Conservation (phyloP, 169 alveolate genomes). For the Plasmodium reichenowi region DNA sequence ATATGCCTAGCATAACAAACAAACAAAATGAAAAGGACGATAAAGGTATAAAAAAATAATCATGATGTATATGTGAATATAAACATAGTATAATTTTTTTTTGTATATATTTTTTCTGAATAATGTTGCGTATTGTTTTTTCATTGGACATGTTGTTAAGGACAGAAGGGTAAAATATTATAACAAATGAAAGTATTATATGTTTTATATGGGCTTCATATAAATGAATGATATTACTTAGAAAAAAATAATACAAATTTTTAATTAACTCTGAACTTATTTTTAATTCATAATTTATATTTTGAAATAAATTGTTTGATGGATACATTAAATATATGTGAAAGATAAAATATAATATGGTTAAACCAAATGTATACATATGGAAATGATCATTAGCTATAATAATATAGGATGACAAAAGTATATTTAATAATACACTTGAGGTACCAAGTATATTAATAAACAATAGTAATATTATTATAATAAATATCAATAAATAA, state of each 20-base stretch:
- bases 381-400: slow-evolving; percentile 26
- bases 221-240: slow-evolving; percentile 20
- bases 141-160: slow-evolving; percentile 21
- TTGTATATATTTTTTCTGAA: slow-evolving; percentile 46
- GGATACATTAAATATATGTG: slow-evolving; percentile 69
- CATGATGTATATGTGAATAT: slow-evolving; percentile 43
- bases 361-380: slow-evolving; percentile 8
- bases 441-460: slow-evolving; percentile 50
- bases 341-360: slow-evolving; percentile 26
- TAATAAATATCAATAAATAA: slow-evolving; percentile 20
- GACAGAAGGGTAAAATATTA: slow-evolving; percentile 22
- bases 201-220: slow-evolving; percentile 57
- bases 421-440: slow-evolving; percentile 32
- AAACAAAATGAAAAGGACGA: slow-evolving; percentile 32
- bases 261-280: slow-evolving; percentile 9
- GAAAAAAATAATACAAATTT: background rate
- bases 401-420: slow-evolving; percentile 60
- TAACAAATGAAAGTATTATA: slow-evolving; percentile 26
- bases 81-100: slow-evolving; percentile 58
- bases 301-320: slow-evolving; percentile 21
- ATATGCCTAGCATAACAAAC: slow-evolving; percentile 38
- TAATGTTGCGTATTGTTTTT: slow-evolving; percentile 4
- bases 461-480: slow-evolving; percentile 15
- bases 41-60: slow-evolving; percentile 32
- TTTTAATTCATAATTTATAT: slow-evolving; percentile 42